Base-by-base conservation (phyloP, 805 yeast genomes). In the Pichia occidentalis region DNA sequence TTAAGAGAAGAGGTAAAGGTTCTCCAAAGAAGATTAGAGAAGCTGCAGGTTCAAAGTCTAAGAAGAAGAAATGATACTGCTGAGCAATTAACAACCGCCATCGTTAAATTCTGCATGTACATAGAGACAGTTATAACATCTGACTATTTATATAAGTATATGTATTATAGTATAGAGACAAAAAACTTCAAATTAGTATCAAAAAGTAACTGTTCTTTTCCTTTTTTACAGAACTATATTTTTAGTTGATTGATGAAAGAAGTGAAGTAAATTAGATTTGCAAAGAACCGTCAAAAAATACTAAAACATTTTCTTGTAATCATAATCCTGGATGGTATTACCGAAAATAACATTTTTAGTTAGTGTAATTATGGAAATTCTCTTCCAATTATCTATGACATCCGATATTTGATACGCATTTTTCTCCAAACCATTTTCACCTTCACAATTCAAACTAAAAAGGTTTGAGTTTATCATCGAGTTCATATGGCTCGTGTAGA, bases 1-100 rank as follows among this genome's bases (percentile, higher is more conserved):
- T 85, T 61, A 83, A 78, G 68, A 79, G 82, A 72, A 82, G 92
- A 75, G 88, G 85, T 61, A 84, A 84, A 62, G 88, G 90, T 60
- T 86, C 92, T 10, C 94, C 92, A 51, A 75, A 79, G 68, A 84
- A 84, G 69, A 75, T 71, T 63, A 73, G 69, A 51, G 72, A 67
- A 48, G 65, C 63, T 18, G 61, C 61, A 20, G 33, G 43, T 16
- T 38, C 37, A 8, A 61, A 61, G 40, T 63, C 62, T 40, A 62
- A 63, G 53, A 71, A 70, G 63, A 71, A 70, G 63, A 52, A 52
- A 44, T 46, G 25, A 29, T 24, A 28, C 27, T 37, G 30, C 17
- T 18, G 7, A 28, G 18, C 16, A 11, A 22, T n/a, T n/a, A n/a
- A n/a, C n/a, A n/a, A n/a, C n/a, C n/a, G n/a, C n/a, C n/a, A n/a